Percentiles rank a stretch among this genome's conserved stretches.
phyloP scores from a whole-genome alignment of 768 basidiomycete species.

The Podaxis carcinomalis region DNA sequence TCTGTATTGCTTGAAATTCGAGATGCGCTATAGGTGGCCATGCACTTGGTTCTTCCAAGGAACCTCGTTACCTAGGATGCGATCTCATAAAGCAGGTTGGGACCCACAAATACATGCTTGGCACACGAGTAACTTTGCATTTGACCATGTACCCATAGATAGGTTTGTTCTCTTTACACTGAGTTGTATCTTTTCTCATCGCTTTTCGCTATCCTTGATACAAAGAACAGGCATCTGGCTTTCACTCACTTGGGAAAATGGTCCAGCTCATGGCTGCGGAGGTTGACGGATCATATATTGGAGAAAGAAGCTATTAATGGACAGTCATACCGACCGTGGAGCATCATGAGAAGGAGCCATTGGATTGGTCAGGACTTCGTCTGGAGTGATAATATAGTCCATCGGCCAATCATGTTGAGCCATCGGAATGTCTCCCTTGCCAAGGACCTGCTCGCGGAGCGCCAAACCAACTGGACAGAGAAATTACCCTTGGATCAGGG shows the following conservation, averaged over 20 bases:
- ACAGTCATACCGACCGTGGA: neutral
- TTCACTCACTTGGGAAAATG: neutral
- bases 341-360: neutral
- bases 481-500: neutral
- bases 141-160: too few relatives aligned
- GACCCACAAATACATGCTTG: too few relatives aligned
- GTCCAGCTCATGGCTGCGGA: neutral
- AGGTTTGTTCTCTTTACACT: too few relatives aligned
- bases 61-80: too few relatives aligned
- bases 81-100: too few relatives aligned
- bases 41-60: too few relatives aligned
- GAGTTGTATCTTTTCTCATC: too few relatives aligned
- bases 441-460: conserved; percentile 59
- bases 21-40: too few relatives aligned
- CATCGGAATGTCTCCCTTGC: conserved; percentile 46
- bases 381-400: conserved; percentile 52
- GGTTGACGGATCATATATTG: neutral
- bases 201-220: too few relatives aligned
- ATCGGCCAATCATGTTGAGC: conserved; percentile 59
- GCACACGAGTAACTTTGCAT: too few relatives aligned
- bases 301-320: neutral
- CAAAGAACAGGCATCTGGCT: too few relatives aligned
- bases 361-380: conserved; percentile 18
- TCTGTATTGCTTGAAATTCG: neutral
- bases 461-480: conserved; percentile 54